A percentile compares a stretch with the other conserved stretches of the same genome.
Evolutionary conservation across 2,329 filamentous ascomycete species (phyloP).

Genomic region (Exophiala xenobiotica): DNA sequence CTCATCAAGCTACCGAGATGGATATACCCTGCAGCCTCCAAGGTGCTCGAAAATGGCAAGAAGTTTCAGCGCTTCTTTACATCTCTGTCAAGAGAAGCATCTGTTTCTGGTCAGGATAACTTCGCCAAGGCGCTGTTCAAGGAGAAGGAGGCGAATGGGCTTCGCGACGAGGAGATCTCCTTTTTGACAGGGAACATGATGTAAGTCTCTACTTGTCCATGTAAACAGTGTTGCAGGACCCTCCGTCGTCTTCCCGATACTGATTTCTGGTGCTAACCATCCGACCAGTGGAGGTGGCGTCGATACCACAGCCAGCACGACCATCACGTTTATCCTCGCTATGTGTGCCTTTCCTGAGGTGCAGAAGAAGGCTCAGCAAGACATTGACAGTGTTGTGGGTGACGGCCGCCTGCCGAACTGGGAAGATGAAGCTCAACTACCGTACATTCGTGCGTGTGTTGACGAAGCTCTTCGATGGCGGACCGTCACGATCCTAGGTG

Average conservation of each 20-base stretch:
- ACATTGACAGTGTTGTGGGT: conserved; percentile 46
- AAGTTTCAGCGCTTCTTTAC: conserved; percentile 54
- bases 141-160: conserved; percentile 48
- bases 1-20: conserved; percentile 43
- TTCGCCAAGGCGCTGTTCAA: conserved; percentile 49
- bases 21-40: conserved; percentile 13
- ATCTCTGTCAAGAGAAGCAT: conserved; percentile 51
- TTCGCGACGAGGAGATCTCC: conserved; percentile 48
- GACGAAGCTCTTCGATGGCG: conserved; percentile 41
- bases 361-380: conserved; percentile 46
- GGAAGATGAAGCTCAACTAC: conserved; percentile 39
- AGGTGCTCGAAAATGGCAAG: conserved; percentile 38
- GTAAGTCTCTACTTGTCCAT: too few species aligned
- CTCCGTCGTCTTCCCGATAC: too few species aligned
- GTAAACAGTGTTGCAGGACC: too few species aligned
- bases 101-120: conserved; percentile 40
- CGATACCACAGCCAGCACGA: conserved; percentile 34
- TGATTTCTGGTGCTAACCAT: too few species aligned
- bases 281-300: conserved; percentile 34
- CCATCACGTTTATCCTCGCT: conserved; percentile 34
- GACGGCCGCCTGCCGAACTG: conserved; percentile 39
- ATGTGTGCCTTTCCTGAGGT: conserved; percentile 46
- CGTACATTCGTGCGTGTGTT: conserved; percentile 40
- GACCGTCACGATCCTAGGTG: conserved; percentile 37
- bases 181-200: conserved; percentile 48